Evolutionary conservation across 441 rosid genomes (phyloP), one percentile per base, ranked within the genome.

Genomic region (Adansonia grandidieri): DNA sequence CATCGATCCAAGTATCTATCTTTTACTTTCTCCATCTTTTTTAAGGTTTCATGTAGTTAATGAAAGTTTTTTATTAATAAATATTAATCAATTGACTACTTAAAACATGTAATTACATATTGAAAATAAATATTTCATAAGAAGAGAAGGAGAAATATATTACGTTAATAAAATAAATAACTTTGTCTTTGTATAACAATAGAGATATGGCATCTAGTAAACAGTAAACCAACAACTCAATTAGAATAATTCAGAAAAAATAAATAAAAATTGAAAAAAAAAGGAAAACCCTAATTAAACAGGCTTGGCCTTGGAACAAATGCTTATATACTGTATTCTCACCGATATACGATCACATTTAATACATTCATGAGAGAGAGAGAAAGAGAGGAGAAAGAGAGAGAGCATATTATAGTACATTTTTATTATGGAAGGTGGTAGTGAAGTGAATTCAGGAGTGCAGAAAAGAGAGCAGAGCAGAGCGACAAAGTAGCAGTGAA

Each of bases 401-500:
- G 32, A 28, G 32, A 28, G 32, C 32, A 28, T 28, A 28, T 28
- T 28, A 28, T 28, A 28, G 32, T 28, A 28, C 2, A 28, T 28
- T 28, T 28, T 51, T n/a, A 56, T 6, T n/a, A 32, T 15, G 69
- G 69, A 64, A 37, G 45, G 48, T 51, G 56, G 62, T 37, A 48
- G 28, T 67, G 22, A 45, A 69, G 53, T 20, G 51, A 64, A 40
- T 37, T 32, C 48, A 64, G 73, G n/a, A 45, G 57, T 68, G 54
- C 15, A 19, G 54, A 20, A 19, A 67, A 19, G 58, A 67, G 32
- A 11, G 2, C 28, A 44, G n/a, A 11, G 37, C 42, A 47, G 58
- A 50, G 72, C 17, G 71, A 66, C 71, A 79, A 78, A 71, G 47
- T 77, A 22, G 80, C 86, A 80, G 86, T 81, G 15, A 63, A 78